Base-by-base conservation (phyloP, 495 filamentous ascomycete species). In the Neurospora africana region DNA sequence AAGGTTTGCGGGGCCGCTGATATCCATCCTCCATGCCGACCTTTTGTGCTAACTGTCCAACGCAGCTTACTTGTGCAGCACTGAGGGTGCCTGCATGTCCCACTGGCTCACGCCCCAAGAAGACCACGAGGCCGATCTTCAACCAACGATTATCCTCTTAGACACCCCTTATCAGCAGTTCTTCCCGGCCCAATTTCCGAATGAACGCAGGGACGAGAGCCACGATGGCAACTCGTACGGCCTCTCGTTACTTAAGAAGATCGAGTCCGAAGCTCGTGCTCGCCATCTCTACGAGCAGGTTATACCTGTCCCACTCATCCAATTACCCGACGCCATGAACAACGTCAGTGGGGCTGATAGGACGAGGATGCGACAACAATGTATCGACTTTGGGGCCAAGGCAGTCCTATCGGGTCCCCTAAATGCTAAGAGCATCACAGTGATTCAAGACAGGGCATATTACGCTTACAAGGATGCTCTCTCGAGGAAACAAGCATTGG, bases 381-480 rank as follows among this genome's bases (percentile, higher is more conserved):
- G 91, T 80, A 81, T 98, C 15, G 93, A 97, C 77, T 88, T 88
- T 30, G 95, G 95, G 67, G 95, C 95, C 13, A 83, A 91, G 23
- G 95, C 97, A 83, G 92, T 97, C 72, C 82, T 97, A 71, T 86
- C 88, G 2, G 91, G 90, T 74, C 94, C 95, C 7, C 79, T 98
- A 33, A 87, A 91, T 72, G 86, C 82, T 61, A 87, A 90, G 71
- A 86, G 90, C 68, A 84, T 94, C 30, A 89, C 90, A 75, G 88
- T 89, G 47, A 85, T 97, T 37, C 88, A 91, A 71, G 86, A 94
- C 17, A 93, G 95, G 80, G 93, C 91, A 38, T 96, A 95, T 81
- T 88, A 92, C 69, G 89, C 89, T 15, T 90, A 91, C 73, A 92
- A 89, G 77, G 87, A 92, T 71, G 88, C 90, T 27, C 85, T 87